Conservation (phyloP, 345 rosid genomes). For the Geranium brycei region DNA sequence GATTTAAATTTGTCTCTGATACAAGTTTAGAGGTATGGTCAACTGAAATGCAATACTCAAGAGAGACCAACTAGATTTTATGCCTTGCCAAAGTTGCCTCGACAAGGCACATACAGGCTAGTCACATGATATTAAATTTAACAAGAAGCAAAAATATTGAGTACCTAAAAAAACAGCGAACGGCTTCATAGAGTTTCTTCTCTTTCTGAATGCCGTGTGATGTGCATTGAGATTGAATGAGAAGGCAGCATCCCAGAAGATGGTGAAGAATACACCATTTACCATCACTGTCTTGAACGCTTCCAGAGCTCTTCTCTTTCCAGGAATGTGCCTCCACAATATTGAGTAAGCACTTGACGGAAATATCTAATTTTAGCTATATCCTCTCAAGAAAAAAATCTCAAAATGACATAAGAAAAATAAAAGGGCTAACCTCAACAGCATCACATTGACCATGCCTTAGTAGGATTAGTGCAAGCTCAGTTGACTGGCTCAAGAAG, state of each 20-base stretch:
- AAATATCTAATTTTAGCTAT: too few species aligned
- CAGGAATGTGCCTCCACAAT: slow-evolving; percentile 54
- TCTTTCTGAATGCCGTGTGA: slow-evolving; percentile 48
- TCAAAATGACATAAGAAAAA: not conserved
- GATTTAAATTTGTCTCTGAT: too few species aligned
- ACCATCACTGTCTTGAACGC: slow-evolving; percentile 54
- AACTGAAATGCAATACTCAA: too few species aligned
- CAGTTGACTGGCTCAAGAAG: slow-evolving; percentile 54
- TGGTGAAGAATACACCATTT: slow-evolving; percentile 87
- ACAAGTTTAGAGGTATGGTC: too few species aligned
- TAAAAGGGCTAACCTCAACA: slow-evolving; percentile 48
- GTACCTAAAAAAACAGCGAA: slow-evolving; percentile 83
- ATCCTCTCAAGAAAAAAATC: not conserved
- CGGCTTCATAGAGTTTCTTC: slow-evolving; percentile 64
- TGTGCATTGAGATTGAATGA: slow-evolving; percentile 54
- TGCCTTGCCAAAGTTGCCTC: too few species aligned
- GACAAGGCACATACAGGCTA: too few species aligned
- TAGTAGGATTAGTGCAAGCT: slow-evolving; percentile 58
- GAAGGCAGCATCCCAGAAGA: slow-evolving; percentile 83
- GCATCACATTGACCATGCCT: slow-evolving; percentile 77
- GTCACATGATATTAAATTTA: too few species aligned
- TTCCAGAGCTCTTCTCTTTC: slow-evolving; percentile 55
- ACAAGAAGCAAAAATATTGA: not conserved
- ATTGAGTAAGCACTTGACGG: slow-evolving; percentile 41
- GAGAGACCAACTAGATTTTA: too few species aligned